These are phyloP conservation scores for Lineolata rhizophorae DNA, from an alignment of 495 filamentous ascomycete genomes.

Conservation along the genomic window DNA sequence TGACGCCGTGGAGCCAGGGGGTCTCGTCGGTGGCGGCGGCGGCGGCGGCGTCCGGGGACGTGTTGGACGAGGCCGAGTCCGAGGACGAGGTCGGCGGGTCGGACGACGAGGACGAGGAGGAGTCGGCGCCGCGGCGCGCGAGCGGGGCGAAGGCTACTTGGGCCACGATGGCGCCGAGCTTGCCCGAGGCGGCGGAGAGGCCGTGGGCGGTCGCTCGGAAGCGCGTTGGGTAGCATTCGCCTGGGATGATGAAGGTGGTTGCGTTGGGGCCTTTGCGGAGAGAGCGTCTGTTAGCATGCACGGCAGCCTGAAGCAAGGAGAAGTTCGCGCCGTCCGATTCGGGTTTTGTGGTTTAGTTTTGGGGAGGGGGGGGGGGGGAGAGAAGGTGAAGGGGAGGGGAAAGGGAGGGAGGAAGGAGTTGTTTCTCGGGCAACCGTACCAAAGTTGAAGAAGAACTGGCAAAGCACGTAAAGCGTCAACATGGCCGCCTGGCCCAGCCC, in stretches of 20 bases:
- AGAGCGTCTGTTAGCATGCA: too few relatives aligned
- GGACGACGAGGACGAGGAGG: too few relatives aligned
- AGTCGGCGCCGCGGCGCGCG: constrained; percentile 12
- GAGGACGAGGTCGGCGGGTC: too few relatives aligned
- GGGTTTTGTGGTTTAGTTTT: not conserved
- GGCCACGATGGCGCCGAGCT: constrained; percentile 50
- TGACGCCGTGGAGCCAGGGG: constrained; percentile 60
- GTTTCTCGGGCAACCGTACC: too few relatives aligned
- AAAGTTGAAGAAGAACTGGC: constrained; percentile 21
- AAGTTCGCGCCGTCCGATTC: constrained; percentile 35
- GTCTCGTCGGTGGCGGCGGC: constrained; percentile 8
- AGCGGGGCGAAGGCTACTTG: constrained; percentile 27
- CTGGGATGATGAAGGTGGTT: constrained; percentile 78
- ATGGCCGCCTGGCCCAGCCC: constrained; percentile 14
- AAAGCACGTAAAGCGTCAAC: constrained; percentile 15
- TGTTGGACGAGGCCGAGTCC: too few relatives aligned
- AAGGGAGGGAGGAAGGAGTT: constrained; percentile 8
- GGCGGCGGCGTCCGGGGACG: constrained; percentile 12
- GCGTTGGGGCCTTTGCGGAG: constrained; percentile 77
- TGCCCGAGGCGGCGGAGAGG: constrained; percentile 62
- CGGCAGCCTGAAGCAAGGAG: constrained; percentile 78
- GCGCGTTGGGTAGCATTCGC: constrained; percentile 75
- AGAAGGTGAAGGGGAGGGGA: too few relatives aligned
- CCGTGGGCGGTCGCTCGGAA: constrained; percentile 73
- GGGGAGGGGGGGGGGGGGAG: too few relatives aligned